Conservation (phyloP, 192 early-diverging fungal species). For the Rhizoclosmatium globosum region DNA sequence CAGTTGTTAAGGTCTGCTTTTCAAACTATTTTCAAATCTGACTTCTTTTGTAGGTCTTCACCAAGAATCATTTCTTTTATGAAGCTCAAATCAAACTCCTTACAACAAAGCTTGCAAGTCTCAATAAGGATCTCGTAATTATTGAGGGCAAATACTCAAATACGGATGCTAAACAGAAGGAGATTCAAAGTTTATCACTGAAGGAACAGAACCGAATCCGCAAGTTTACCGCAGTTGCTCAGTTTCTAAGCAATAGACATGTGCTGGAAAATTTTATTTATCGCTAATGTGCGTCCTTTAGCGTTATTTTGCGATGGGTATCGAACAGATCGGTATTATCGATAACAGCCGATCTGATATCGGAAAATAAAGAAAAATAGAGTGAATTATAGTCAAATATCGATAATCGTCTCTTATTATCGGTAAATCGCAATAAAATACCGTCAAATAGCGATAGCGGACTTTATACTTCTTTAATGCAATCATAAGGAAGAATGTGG, state of each 20-base stretch:
- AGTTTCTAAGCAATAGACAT: background rate
- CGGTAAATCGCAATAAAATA: too few relatives aligned
- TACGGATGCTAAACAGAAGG: background rate
- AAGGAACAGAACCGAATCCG: background rate
- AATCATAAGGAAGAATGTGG: too few relatives aligned
- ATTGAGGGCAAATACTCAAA: background rate
- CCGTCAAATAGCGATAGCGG: too few relatives aligned
- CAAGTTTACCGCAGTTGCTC: background rate
- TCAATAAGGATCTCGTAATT: background rate
- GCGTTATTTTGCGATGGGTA: too few relatives aligned
- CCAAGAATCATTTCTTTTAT: background rate
- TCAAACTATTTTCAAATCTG: background rate
- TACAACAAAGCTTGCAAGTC: background rate
- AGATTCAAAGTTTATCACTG: background rate
- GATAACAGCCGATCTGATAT: too few relatives aligned
- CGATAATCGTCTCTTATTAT: too few relatives aligned
- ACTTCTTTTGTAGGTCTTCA: constrained; percentile 1
- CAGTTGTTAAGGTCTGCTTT: background rate
- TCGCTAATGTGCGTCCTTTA: too few relatives aligned
- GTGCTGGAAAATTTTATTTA: too few relatives aligned
- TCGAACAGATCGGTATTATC: too few relatives aligned
- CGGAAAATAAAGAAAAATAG: too few relatives aligned
- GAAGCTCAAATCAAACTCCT: background rate
- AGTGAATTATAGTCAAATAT: too few relatives aligned
- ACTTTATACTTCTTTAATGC: too few relatives aligned